Evolutionary conservation across 768 basidiomycete species (phyloP), one percentile per base, ranked within the genome.

Genomic region (Tephrocybe sp.): DNA sequence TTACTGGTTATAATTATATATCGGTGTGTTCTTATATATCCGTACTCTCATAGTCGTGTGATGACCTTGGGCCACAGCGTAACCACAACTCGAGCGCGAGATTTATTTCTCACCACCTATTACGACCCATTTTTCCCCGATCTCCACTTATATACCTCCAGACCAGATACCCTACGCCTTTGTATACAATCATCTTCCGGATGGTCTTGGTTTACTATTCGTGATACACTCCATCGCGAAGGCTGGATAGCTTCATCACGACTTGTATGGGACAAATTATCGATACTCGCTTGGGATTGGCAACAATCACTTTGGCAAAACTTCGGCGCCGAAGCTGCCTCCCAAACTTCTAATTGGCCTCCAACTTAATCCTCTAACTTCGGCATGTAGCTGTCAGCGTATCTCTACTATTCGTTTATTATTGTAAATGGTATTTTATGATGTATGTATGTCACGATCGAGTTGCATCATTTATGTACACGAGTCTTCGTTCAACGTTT

Each of bases 121-220:
- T 89, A 86, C 59, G 87, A 92, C 62, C 84, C 89, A 49, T 82
- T 87, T 67, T 80, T 87, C 62, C 83, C 86, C 13, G 84, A 89
- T 59, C 74, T 89, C 45, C 78, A 87, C 62, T 66, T 84, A 36
- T 78, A 73, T 68, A 62, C 64, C 49, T 71, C 67, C 48, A 73
- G 71, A 56, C 74, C 74, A 26, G 69, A 76, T 64, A 67, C 69
- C 51, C 62, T 63, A 44, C 70, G 61, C 52, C 68, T 61, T 58
- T 64, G 68, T 59, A 62, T 59, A 54, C 64, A 61, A 61, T 68
- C 69, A 35, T 49, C 56, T n/a, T 39, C 52, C n/a, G 50, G 40
- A 62, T 52, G 64, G 25, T 60, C 63, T 52, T 60, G 62, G 44
- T 52, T 64, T 39, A 69, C 74, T 48, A 62, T 71, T 11, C 63